Evolutionary conservation across 2,329 filamentous ascomycete species (phyloP).

Genomic region (Intubia oerlemansii): DNA sequence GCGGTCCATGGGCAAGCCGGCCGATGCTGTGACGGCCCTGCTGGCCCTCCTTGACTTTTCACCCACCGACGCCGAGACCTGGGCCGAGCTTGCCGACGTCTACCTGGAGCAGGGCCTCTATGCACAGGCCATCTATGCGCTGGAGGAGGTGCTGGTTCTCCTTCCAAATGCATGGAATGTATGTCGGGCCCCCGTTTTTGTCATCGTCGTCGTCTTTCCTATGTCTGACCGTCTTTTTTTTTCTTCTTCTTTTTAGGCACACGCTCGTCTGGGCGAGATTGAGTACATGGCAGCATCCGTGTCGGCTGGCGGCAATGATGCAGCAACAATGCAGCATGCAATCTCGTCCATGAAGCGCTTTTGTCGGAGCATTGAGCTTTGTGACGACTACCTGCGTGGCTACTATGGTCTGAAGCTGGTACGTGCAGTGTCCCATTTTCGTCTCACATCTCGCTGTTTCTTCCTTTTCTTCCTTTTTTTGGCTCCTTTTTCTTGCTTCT

Average conservation of each 20-base stretch:
- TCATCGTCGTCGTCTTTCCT: neutral
- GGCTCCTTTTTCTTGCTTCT: neutral
- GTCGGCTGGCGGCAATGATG: conserved; percentile 14
- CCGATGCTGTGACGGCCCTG: conserved; percentile 56
- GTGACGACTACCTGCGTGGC: conserved; percentile 76
- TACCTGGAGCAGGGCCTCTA: conserved; percentile 65
- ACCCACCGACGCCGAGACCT: conserved; percentile 80
- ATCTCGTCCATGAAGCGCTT: conserved; percentile 65
- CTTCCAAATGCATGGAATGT: conserved; percentile 93
- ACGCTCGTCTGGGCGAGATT: conserved; percentile 71
- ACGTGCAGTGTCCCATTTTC: too few species aligned
- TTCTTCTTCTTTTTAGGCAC: conserved; percentile 38
- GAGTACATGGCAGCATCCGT: conserved; percentile 45
- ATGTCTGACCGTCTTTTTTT: neutral
- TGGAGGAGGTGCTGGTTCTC: conserved; percentile 78
- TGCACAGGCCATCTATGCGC: conserved; percentile 63
- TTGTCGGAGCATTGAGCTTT: conserved; percentile 78
- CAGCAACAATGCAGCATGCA: conserved; percentile 29
- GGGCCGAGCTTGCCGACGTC: conserved; percentile 77
- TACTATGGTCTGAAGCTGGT: conserved; percentile 82
- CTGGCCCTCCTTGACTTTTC: conserved; percentile 59
- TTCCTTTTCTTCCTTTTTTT: neutral
- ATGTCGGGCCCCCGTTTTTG: conserved; percentile 14
- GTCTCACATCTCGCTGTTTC: too few species aligned
- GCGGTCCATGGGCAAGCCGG: conserved; percentile 43